Conservation (phyloP, 805 yeast species). For the Candida corydali region DNA sequence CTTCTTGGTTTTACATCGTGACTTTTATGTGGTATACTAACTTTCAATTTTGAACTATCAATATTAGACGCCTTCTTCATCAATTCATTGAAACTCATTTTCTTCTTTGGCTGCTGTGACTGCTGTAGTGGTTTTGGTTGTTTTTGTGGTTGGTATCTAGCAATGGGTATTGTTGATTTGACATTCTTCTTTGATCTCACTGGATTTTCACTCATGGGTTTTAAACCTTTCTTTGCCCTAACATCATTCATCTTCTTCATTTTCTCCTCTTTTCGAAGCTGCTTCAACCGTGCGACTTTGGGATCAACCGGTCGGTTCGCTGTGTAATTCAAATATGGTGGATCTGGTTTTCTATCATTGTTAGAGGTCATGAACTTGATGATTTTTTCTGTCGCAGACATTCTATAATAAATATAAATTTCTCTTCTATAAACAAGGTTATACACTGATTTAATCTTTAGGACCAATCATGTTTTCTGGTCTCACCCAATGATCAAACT, state of each 20-base stretch:
- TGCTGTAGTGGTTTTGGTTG: conserved; percentile 5
- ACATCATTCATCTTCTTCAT: conserved; percentile 36
- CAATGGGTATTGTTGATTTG: conserved; percentile 3
- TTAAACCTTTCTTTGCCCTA: conserved; percentile 29
- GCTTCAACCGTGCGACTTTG: conserved; percentile 66
- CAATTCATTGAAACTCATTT: conserved; percentile 60
- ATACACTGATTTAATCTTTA: no score
- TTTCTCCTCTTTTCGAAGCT: conserved; percentile 55
- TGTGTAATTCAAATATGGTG: neutral
- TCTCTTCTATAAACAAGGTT: no score
- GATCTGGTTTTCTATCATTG: neutral
- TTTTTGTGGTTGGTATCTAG: conserved; percentile 6
- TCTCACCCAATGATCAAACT: conserved; percentile 94
- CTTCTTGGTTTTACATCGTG: conserved; percentile 17
- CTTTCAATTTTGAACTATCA: conserved; percentile 42
- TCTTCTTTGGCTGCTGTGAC: conserved; percentile 27
- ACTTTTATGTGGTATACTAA: conserved; percentile 37
- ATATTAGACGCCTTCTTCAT: conserved; percentile 65
- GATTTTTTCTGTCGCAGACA: no score
- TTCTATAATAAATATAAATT: neutral
- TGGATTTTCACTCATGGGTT: conserved; percentile 16
- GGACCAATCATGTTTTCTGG: conserved; percentile 99
- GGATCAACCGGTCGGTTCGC: conserved; percentile 42
- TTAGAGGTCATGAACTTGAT: no score
- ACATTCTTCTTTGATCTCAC: conserved; percentile 3